phyloP scores from a whole-genome alignment of 2,329 filamentous ascomycete genomes.

The Exophiala mesophila region DNA sequence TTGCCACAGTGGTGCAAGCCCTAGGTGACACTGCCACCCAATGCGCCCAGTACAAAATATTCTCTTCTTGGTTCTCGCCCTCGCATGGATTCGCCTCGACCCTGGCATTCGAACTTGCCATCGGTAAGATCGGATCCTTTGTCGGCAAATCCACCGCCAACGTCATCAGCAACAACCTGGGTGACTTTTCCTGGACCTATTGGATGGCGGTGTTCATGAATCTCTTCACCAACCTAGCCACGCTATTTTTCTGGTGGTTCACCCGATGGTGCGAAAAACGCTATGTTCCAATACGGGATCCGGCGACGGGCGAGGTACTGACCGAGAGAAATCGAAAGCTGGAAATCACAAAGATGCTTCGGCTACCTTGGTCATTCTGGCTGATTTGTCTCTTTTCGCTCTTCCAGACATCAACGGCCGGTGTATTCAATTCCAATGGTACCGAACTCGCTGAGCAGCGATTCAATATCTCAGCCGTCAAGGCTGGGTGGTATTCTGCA shows the following conservation, averaged over 20 bases:
- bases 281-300: slow-evolving; percentile 47
- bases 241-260: slow-evolving; percentile 52
- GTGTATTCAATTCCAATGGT: slow-evolving; percentile 53
- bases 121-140: slow-evolving; percentile 59
- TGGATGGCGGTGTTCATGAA: slow-evolving; percentile 64
- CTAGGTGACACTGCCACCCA: slow-evolving; percentile 62
- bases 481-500: slow-evolving; percentile 58
- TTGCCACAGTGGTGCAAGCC: slow-evolving; percentile 51
- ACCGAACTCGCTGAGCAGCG: slow-evolving; percentile 59
- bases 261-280: slow-evolving; percentile 47
- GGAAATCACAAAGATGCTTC: slow-evolving; percentile 51
- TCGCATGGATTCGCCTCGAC: slow-evolving; percentile 59
- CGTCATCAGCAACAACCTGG: slow-evolving; percentile 38
- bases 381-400: slow-evolving; percentile 50
- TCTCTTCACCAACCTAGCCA: slow-evolving; percentile 56
- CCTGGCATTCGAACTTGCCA: slow-evolving; percentile 55
- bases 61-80: slow-evolving; percentile 61
- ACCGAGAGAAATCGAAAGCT: slow-evolving; percentile 55
- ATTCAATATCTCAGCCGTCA: slow-evolving; percentile 51
- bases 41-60: slow-evolving; percentile 55
- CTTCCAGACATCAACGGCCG: slow-evolving; percentile 54
- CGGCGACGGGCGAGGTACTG: slow-evolving; percentile 55
- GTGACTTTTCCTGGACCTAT: slow-evolving; percentile 56
- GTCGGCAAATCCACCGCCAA: slow-evolving; percentile 58
- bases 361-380: slow-evolving; percentile 59